phyloP scores from a whole-genome alignment of 2,329 filamentous ascomycete genomes.

The Teratosphaeria viscida region DNA sequence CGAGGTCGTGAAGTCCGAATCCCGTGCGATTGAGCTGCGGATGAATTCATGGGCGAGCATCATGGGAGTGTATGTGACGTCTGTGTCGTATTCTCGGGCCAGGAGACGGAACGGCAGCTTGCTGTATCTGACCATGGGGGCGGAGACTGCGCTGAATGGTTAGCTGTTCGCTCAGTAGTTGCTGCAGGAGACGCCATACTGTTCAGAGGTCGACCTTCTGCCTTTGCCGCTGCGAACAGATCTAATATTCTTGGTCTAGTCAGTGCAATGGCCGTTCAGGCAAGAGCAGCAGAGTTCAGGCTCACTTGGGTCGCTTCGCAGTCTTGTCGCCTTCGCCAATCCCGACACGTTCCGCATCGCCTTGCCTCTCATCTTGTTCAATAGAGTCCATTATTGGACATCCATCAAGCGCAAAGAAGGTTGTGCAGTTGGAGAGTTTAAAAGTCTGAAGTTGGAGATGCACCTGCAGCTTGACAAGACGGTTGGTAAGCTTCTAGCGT shows the following conservation, averaged over 20 bases:
- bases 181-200: conserved; percentile 1
- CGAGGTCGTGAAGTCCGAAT: conserved; percentile 51
- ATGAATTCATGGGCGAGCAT: conserved; percentile 31
- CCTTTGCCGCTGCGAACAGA: neutral
- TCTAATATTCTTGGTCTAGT: neutral
- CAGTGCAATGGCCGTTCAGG: neutral
- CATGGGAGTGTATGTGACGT: conserved; percentile 64
- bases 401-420: neutral
- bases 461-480: no score
- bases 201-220: neutral
- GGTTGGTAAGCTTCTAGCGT: neutral
- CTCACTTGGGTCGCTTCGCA: neutral
- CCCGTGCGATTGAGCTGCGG: conserved; percentile 27
- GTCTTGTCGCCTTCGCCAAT: neutral
- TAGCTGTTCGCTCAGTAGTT: neutral
- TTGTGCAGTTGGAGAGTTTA: neutral
- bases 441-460: neutral
- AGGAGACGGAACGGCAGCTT: conserved; percentile 61
- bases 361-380: neutral
- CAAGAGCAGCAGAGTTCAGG: neutral
- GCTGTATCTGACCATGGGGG: conserved; percentile 52
- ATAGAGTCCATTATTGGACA: neutral
- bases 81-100: conserved; percentile 52
- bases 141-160: conserved; percentile 33
- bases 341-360: neutral